Evolutionary conservation across 345 rosid genomes (phyloP), one percentile per base, ranked within the genome.

Genomic region (Salix arbutifolia): DNA sequence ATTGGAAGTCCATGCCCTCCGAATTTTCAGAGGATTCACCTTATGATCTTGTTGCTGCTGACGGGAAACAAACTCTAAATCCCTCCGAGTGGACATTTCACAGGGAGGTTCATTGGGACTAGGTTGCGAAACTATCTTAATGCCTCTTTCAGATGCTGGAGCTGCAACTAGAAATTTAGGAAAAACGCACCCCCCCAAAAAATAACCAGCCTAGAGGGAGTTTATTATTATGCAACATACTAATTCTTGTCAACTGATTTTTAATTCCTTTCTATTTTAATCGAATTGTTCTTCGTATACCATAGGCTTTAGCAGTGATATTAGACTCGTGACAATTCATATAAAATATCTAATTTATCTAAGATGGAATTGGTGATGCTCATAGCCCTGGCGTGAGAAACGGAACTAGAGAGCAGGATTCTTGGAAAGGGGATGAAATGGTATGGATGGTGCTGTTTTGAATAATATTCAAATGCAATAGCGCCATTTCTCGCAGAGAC

Each of bases 1-100:
- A 92, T 84, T 94, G 99, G 98, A 94, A 92, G 81, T 84, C 94
- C 18, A 88, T 94, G 92, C 91, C 95, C 7, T 87, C 97, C 0
- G 97, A 96, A 85, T 96, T 94, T 76, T 21, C 96, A 0, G 97
- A 96, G 71, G 86, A 94, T 74, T 96, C 97, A 0, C 84, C 93
- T 0, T 90, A 85, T 73, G 91, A 94, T 85, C 93, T 91, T 40
- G 97, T 94, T 8, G 88, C 92, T 10, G 96, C 97, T 0, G 91
- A 94, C 78, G 97, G 96, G 40, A 85, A 87, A 81, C 83, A 67
- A 18, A 94, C 98, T 0, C 67, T 93, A 25, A 96, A 94, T 79
- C 85, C 97, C 6, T 90, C 95, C 0, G 97, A 91, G 18, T 94
- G 99, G 97, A 96, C 97, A 7, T 82, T 90, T 72, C 91, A 92